phyloP scores from a whole-genome alignment of 73 alveolate species.

The Strombidium stylifer region DNA sequence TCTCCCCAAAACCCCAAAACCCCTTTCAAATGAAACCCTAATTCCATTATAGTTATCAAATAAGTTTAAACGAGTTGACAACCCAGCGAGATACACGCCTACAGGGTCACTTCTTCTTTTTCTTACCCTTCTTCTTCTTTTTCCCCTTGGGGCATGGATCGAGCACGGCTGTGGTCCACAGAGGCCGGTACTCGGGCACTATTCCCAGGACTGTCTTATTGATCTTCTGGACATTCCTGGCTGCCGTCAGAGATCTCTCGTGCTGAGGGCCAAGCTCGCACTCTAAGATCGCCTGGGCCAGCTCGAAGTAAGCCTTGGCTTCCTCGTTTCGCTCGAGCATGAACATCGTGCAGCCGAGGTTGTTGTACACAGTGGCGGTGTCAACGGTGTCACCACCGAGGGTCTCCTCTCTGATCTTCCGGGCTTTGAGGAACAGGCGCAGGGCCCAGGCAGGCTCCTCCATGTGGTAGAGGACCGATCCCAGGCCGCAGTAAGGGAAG shows the following conservation, averaged over 20 bases:
- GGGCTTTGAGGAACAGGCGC: slow-evolving; percentile 86
- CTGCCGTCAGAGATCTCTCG: slow-evolving; percentile 83
- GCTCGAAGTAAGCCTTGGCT: slow-evolving; percentile 82
- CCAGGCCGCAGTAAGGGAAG: slow-evolving; percentile 93
- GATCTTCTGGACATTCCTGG: slow-evolving; percentile 68
- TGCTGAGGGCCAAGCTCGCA: slow-evolving; percentile 82
- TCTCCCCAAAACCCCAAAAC: no score
- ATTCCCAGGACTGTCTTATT: slow-evolving; percentile 51
- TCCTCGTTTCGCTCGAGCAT: slow-evolving; percentile 86
- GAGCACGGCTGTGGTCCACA: slow-evolving; percentile 82
- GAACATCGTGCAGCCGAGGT: slow-evolving; percentile 93
- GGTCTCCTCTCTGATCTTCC: slow-evolving; percentile 96
- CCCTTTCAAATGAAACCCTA: no score
- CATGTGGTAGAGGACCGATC: slow-evolving; percentile 88
- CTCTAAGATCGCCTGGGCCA: slow-evolving; percentile 81
- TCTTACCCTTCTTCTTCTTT: slow-evolving; percentile 79
- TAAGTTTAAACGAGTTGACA: no score
- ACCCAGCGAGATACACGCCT: no score
- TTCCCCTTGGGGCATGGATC: slow-evolving; percentile 80
- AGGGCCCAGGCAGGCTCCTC: slow-evolving; percentile 94
- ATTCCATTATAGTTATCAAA: no score
- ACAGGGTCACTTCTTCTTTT: slow-evolving; percentile 79
- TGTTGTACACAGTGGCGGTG: slow-evolving; percentile 98
- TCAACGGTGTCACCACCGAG: slow-evolving; percentile 98
- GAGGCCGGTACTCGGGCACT: slow-evolving; percentile 60